Conservation (phyloP, 495 filamentous ascomycete genomes). For the Neurospora sp. region DNA sequence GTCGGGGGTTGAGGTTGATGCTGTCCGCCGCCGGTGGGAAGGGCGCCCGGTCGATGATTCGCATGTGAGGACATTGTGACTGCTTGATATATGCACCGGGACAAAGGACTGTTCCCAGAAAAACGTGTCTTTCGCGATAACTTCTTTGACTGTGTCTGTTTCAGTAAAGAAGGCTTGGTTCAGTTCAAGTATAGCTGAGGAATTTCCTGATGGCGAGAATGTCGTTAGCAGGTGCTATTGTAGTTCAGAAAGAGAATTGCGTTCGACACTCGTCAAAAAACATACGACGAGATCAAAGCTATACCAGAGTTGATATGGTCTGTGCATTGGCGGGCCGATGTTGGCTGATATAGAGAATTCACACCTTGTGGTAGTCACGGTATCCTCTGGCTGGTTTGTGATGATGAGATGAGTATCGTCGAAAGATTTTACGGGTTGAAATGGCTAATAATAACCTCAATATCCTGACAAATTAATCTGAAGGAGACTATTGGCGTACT, state of each 20-base stretch:
- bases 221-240: neutral
- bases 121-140: neutral
- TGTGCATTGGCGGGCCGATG: neutral
- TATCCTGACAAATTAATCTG: neutral
- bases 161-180: neutral
- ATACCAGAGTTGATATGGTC: neutral
- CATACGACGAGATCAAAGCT: neutral
- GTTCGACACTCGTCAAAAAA: neutral
- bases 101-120: neutral
- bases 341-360: neutral
- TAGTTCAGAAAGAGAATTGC: neutral
- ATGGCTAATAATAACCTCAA: neutral
- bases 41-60: neutral
- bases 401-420: neutral
- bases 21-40: neutral
- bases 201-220: neutral
- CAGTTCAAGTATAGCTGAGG: neutral
- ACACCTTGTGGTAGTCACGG: neutral
- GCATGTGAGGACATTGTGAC: neutral
- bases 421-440: neutral
- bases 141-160: neutral
- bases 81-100: neutral
- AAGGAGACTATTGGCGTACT: neutral
- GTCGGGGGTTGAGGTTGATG: slow-evolving; percentile 2
- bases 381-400: neutral